Evolutionary conservation across 2,329 filamentous ascomycete species (phyloP).

Genomic region (Dactylellina cionopaga): DNA sequence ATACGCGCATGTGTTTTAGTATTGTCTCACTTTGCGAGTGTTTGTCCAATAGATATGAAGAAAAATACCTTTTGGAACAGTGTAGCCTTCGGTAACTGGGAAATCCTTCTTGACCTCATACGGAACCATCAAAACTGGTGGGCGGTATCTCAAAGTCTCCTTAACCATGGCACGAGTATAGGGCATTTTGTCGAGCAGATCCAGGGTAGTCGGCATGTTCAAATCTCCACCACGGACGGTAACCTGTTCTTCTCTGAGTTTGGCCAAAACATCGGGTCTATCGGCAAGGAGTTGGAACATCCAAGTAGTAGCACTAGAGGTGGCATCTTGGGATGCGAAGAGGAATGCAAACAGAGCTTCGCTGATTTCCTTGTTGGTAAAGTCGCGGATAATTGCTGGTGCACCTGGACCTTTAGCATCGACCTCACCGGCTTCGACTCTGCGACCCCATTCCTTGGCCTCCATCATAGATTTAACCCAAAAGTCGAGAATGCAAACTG

Average conservation of each 20-base stretch:
- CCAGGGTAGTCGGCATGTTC: constrained; percentile 77
- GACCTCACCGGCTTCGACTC: constrained; percentile 73
- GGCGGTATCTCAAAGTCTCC: constrained; percentile 90
- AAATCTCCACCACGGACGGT: constrained; percentile 78
- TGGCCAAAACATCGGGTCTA: constrained; percentile 88
- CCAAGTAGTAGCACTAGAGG: constrained; percentile 92
- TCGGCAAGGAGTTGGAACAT: constrained; percentile 94
- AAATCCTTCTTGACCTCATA: constrained; percentile 95
- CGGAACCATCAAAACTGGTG: constrained; percentile 96
- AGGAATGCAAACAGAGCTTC: constrained; percentile 96
- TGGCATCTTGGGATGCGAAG: constrained; percentile 97
- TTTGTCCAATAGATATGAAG: background rate
- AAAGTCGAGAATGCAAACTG: constrained; percentile 92
- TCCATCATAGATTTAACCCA: constrained; percentile 92
- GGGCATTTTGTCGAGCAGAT: constrained; percentile 85
- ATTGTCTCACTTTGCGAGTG: background rate
- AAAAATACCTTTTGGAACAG: constrained; percentile 81
- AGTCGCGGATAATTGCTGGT: constrained; percentile 81
- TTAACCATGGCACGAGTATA: constrained; percentile 93
- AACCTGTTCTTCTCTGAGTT: constrained; percentile 90
- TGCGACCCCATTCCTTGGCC: constrained; percentile 82
- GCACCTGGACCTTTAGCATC: constrained; percentile 70
- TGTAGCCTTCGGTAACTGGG: constrained; percentile 86
- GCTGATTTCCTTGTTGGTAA: constrained; percentile 88
- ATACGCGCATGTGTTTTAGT: constrained; percentile 1